A percentile compares a stretch with the other conserved stretches of the same genome.
Evolutionary conservation across 2,329 filamentous ascomycete genomes (phyloP).

Genomic region (Calonectria hawksworthii): DNA sequence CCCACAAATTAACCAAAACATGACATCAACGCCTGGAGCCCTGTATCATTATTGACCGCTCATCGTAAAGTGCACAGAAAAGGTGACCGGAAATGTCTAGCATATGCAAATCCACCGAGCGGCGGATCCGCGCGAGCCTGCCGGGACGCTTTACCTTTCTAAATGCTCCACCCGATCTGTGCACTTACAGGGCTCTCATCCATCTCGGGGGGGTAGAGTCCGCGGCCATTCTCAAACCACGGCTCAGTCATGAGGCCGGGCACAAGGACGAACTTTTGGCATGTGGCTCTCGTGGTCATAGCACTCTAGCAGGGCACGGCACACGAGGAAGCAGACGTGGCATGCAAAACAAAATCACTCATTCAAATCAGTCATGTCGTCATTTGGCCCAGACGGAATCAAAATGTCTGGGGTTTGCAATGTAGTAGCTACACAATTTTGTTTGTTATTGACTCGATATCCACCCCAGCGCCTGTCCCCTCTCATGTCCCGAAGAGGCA

Average conservation of each 20-base stretch:
- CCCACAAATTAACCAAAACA: slow-evolving; percentile 20
- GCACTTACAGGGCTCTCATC: background rate
- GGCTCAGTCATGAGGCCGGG: background rate
- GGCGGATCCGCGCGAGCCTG: background rate
- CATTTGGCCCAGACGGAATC: slow-evolving; percentile 23
- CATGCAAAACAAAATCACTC: slow-evolving; percentile 2
- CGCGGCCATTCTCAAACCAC: background rate
- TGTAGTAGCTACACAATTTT: slow-evolving; percentile 17
- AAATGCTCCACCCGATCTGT: slow-evolving; percentile 2
- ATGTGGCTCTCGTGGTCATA: slow-evolving; percentile 18
- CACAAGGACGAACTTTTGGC: slow-evolving; percentile 10
- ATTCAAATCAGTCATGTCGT: slow-evolving; percentile 31
- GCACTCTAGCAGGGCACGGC: slow-evolving; percentile 9
- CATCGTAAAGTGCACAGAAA: background rate
- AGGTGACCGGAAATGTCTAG: background rate
- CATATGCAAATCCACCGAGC: background rate
- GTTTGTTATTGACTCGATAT: slow-evolving; percentile 10
- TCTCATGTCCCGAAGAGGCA: background rate
- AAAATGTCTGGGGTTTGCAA: slow-evolving; percentile 16
- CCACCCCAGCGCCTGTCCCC: background rate
- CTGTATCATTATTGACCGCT: background rate
- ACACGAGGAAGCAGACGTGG: background rate
- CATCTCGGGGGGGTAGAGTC: background rate
- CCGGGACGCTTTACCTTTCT: background rate
- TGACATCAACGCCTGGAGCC: background rate